Percentiles rank a stretch among this genome's conserved stretches.
Conservation (phyloP, 2,329 filamentous ascomycete species). For the Coleophoma crateriformis region DNA sequence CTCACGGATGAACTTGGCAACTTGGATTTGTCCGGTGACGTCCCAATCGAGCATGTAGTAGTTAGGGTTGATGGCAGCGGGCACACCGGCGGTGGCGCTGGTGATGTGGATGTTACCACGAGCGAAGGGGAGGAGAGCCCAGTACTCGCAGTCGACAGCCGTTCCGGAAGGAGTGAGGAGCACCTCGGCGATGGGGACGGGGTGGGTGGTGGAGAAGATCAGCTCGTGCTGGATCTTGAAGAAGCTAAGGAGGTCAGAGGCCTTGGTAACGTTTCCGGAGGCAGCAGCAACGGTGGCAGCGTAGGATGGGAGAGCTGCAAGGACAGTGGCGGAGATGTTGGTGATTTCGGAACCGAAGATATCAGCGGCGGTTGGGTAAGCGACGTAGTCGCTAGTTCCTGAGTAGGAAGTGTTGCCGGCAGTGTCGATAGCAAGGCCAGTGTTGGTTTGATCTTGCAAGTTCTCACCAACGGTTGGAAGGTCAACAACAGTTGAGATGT, state of each 20-base stretch:
- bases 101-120: conserved; percentile 35
- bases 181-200: conserved; percentile 40
- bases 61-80: conserved; percentile 30
- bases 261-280: conserved; percentile 22
- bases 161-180: conserved; percentile 27
- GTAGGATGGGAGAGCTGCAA: not conserved
- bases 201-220: conserved; percentile 31
- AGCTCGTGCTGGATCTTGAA: conserved; percentile 41
- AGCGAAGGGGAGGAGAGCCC: conserved; percentile 32
- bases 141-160: conserved; percentile 31
- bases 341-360: conserved; percentile 12
- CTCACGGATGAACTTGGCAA: conserved; percentile 21
- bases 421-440: conserved; percentile 15
- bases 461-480: conserved; percentile 35
- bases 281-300: conserved; percentile 4
- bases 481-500: conserved; percentile 24
- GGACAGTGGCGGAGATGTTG: conserved; percentile 1
- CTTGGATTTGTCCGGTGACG: conserved; percentile 25
- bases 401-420: conserved; percentile 13
- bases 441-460: conserved; percentile 25
- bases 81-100: conserved; percentile 20
- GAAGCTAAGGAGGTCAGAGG: conserved; percentile 31
- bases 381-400: conserved; percentile 3
- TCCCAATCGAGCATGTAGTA: conserved; percentile 36
- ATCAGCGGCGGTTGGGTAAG: conserved; percentile 10